phyloP scores from a whole-genome alignment of 805 yeast species.

The Candida piceae region DNA sequence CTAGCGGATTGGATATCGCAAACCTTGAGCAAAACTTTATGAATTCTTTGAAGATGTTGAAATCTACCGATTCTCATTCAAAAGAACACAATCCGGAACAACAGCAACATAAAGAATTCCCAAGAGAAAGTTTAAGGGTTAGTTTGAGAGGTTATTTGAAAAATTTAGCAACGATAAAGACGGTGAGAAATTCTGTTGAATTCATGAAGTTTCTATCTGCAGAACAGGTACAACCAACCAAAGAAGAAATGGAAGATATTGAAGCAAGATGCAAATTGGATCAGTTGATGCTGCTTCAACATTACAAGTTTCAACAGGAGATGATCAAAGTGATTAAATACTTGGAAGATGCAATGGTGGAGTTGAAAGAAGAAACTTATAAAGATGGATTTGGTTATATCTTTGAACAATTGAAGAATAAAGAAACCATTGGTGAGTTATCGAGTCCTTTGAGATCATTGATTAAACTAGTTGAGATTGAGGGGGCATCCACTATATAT shows the following conservation, averaged over 20 bases:
- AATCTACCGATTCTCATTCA: too few species aligned
- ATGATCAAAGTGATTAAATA: slow-evolving; percentile 26
- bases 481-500: slow-evolving; percentile 78
- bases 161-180: slow-evolving; percentile 46
- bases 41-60: slow-evolving; percentile 10
- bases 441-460: slow-evolving; percentile 66
- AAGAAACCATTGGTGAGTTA: slow-evolving; percentile 47
- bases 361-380: slow-evolving; percentile 24
- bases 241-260: slow-evolving; percentile 50
- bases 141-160: slow-evolving; percentile 71
- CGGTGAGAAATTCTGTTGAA: slow-evolving; percentile 46
- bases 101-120: slow-evolving; percentile 30
- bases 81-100: too few species aligned
- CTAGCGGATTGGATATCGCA: slow-evolving; percentile 10
- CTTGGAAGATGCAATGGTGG: slow-evolving; percentile 39
- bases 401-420: slow-evolving; percentile 60
- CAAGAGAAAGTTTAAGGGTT: slow-evolving; percentile 73
- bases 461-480: slow-evolving; percentile 77
- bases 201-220: slow-evolving; percentile 50
- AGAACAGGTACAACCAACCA: slow-evolving; percentile 35
- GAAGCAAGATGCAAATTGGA: slow-evolving; percentile 58
- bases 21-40: slow-evolving; percentile 19
- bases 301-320: slow-evolving; percentile 66
- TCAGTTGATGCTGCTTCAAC: slow-evolving; percentile 48
- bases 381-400: slow-evolving; percentile 51